Percentiles rank a stretch among this genome's conserved stretches.
These are phyloP conservation scores for Umbilicaria muhlenbergii DNA, from an alignment of 495 filamentous ascomycete species.

Conservation along the genomic window DNA sequence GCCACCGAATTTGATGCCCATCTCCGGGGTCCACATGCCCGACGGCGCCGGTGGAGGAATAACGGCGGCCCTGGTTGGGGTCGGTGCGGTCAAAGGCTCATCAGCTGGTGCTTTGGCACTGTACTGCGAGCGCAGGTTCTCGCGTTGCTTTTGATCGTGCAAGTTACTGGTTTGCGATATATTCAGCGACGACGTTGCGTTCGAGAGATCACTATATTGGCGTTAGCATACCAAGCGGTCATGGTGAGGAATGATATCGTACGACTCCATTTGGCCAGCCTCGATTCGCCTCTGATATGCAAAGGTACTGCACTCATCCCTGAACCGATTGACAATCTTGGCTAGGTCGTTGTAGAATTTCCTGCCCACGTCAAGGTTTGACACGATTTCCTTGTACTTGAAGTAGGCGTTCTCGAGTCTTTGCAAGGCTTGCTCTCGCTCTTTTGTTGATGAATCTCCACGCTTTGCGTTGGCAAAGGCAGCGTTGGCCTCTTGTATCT, in stretches of 20 bases:
- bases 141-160: constrained; percentile 18
- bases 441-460: constrained; percentile 57
- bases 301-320: constrained; percentile 65
- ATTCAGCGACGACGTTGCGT: constrained; percentile 44
- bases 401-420: constrained; percentile 81
- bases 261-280: constrained; percentile 62
- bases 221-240: constrained; percentile 6
- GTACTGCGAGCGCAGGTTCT: constrained; percentile 17
- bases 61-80: constrained; percentile 32
- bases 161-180: constrained; percentile 30
- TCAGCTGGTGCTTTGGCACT: constrained; percentile 14
- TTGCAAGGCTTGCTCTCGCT: constrained; percentile 77
- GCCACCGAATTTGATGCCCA: constrained; percentile 59
- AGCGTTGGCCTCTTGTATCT: constrained; percentile 58
- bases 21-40: constrained; percentile 59
- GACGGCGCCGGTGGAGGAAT: constrained; percentile 38
- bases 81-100: constrained; percentile 36
- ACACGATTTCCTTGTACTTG: constrained; percentile 89
- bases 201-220: constrained; percentile 39
- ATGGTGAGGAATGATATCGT: constrained; percentile 11
- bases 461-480: constrained; percentile 54
- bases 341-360: constrained; percentile 97
- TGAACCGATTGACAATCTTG: constrained; percentile 62
- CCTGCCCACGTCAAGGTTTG: constrained; percentile 71
- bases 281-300: constrained; percentile 68